phyloP scores from a whole-genome alignment of 139 green algal species.

The Bryopsis sp. region DNA sequence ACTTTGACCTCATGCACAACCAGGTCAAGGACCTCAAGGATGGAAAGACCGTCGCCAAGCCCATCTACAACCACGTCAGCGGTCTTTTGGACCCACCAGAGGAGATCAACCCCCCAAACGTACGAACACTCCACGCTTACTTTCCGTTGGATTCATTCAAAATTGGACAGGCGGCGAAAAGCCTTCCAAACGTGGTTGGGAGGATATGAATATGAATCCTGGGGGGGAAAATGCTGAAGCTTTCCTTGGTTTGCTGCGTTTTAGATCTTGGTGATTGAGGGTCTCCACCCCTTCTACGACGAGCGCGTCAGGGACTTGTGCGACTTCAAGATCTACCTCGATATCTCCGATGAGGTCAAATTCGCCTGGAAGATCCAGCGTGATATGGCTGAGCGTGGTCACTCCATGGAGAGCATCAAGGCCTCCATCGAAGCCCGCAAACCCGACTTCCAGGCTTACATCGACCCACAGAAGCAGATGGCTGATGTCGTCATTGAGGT shows the following conservation, averaged over 20 bases:
- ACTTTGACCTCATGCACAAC: conserved; percentile 99
- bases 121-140: no score
- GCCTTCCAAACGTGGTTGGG: no score
- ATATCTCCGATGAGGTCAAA: conserved; percentile 99
- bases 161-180: no score
- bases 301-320: conserved; percentile 90
- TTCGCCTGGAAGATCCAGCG: conserved; percentile 99
- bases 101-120: conserved; percentile 76
- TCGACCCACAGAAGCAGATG: conserved; percentile 98
- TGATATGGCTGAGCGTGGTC: conserved; percentile 97
- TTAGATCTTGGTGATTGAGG: conserved; percentile 94
- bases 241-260: not conserved
- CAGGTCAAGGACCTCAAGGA: conserved; percentile 95
- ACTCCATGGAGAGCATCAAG: conserved; percentile 98
- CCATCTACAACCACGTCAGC: conserved; percentile 99
- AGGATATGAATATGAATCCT: not conserved
- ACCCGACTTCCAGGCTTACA: conserved; percentile 98
- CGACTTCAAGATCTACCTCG: conserved; percentile 99
- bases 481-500: conserved; percentile 97
- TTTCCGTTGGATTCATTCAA: no score
- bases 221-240: not conserved
- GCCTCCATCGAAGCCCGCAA: conserved; percentile 94
- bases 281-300: conserved; percentile 98
- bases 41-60: conserved; percentile 95
- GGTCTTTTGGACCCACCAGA: conserved; percentile 93